Conservation (phyloP, 257 asterid genomes). For the Solanum pennellii region DNA sequence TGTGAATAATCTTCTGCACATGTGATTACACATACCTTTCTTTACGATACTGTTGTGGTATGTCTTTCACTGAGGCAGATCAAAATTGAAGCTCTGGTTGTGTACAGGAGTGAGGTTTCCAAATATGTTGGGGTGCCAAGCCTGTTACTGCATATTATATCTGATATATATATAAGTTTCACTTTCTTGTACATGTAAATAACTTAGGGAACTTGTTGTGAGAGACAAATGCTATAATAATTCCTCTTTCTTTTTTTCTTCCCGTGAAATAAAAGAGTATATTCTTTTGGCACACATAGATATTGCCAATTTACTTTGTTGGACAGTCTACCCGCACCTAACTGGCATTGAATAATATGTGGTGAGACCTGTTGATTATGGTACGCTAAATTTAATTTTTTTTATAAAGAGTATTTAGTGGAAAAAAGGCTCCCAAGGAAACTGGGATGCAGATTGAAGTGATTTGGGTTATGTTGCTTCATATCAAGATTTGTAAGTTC, state of each 20-base stretch:
- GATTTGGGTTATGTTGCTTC: neutral
- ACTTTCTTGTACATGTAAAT: neutral
- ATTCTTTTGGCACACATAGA: neutral
- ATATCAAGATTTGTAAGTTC: neutral
- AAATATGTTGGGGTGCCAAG: neutral
- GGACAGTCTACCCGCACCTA: neutral
- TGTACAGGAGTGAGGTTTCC: neutral
- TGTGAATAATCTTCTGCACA: conserved; percentile 58
- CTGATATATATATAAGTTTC: neutral
- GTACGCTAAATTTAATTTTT: neutral
- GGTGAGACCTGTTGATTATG: neutral
- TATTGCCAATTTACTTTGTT: neutral
- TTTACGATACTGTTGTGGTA: neutral
- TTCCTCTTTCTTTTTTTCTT: neutral
- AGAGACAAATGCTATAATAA: neutral
- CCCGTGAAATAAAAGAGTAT: neutral
- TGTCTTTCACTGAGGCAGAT: neutral
- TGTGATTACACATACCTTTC: conserved; percentile 21
- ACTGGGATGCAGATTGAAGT: neutral
- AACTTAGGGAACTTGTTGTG: neutral
- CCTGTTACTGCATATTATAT: neutral
- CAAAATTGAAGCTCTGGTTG: neutral
- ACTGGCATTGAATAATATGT: neutral
- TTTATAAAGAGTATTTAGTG: neutral
- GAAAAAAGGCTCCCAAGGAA: neutral